Base-by-base conservation (phyloP, 2,329 filamentous ascomycete species). In the Xylariaceae sp. region DNA sequence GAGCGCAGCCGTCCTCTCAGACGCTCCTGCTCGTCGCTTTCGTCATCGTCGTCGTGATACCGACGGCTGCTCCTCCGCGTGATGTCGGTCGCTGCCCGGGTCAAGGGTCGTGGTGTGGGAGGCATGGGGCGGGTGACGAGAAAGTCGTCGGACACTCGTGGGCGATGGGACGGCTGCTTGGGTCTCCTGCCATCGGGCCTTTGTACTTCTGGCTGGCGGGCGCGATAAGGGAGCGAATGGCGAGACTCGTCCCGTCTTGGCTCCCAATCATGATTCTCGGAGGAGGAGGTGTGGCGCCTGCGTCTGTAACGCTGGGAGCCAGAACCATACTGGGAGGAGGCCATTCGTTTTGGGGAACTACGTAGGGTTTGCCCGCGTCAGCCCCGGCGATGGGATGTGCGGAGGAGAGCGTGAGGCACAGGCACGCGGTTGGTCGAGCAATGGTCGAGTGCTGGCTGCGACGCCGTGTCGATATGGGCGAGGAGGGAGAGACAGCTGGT, bases 151-250 rank as follows among this genome's bases (percentile, higher is more conserved):
- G 62, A 58, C 40, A 55, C 51, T 53, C 49, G 62, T 58, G 59
- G 52, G 58, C 42, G 61, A 48, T 59, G 58, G 48, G 57, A 60
- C 52, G 62, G 57, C 40, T 52, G 47, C 47, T 60, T 61, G 44
- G 55, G 45, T 45, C 30, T 59, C 54, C 57, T 58, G 36, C 56
- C 60, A 58, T 61, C 61, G 55, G 58, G 54, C 57, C 61, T 64
- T 62, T 64, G 66, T 68, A 68, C 61, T 61, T 63, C 61, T 59
- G 58, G 59, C 44, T 54, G 52, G 62, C 55, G 60, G 51, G 59
- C 53, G 61, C 62, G 66, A 62, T 68, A 64, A 58, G 66, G 66
- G 63, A 67, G 51, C 58, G 66, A 65, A 65, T 69, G 58, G 58
- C 56, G 59, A 35, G 51, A 52, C 41, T 60, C 54, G 48, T 58